Base-by-base conservation (phyloP, 192 early-diverging fungal genomes). In the Tieghemiomyces parasiticus region DNA sequence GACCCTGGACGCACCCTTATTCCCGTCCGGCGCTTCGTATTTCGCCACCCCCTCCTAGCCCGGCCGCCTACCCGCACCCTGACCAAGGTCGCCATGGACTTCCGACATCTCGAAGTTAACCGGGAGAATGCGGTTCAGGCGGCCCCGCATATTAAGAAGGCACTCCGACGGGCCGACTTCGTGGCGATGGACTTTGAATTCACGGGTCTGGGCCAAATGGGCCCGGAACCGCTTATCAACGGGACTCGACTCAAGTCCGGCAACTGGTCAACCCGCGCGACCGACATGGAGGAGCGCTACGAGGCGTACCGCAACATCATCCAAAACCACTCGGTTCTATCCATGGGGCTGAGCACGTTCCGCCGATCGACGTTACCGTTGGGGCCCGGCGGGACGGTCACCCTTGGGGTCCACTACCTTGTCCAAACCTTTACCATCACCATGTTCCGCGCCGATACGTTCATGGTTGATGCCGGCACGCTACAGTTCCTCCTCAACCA, bases 121-220 rank as follows among this genome's bases (percentile, higher is more conserved):
- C 50, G 50, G 16, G 20, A 28, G 20, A 52, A 24, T 8, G 26
- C 26, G 24, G 26, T 25, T 25, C 19, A 52, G 8, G 2, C 19
- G 6, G 26, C 8, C 19, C 50, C 50, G 30, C 14, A 30, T 14
- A 13, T 52, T 20, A 29, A 30, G 24, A 14, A 28, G 26, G 50
- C 50, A 2, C 24, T 52, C 22, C 50, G 30, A 28, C 20, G 74
- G 16, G 84, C 90, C 13, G 67, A 73, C 45, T 92, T 90, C 61
- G 78, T 97, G 56, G 78, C 91, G 4, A 68, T 97, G 34, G 94
- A 97, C 66, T 86, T 87, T 3, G 93, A 97, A 64, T 94, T 97
- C 64, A 89, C 89, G 10, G 93, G 93, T 10, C 78, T 92, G 0
- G 82, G 83, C 42, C 31, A 63, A 25, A 61, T 67, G 71, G 60